A percentile compares a stretch with the other conserved stretches of the same genome.
Conservation (phyloP, 768 basidiomycete species). For the Lactarius indigo region DNA sequence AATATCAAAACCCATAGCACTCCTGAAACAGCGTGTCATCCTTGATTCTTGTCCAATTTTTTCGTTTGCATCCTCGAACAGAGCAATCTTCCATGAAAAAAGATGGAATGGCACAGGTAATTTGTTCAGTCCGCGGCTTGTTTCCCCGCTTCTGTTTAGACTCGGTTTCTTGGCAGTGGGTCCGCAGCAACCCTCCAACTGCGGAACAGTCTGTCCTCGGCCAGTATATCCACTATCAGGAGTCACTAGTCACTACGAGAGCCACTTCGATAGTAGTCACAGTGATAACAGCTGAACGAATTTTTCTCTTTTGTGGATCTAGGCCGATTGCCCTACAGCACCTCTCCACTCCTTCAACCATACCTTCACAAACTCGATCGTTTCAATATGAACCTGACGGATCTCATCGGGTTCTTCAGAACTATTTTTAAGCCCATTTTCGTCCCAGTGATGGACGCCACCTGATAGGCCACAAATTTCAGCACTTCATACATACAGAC, state of each 20-base stretch:
- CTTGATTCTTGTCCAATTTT: no score
- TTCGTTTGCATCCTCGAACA: conserved; percentile 93
- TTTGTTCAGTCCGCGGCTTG: conserved; percentile 14
- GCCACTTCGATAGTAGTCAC: background rate
- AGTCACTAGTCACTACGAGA: background rate
- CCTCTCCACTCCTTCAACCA: conserved; percentile 56
- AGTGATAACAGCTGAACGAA: background rate
- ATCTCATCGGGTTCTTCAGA: conserved; percentile 73
- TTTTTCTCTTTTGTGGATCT: background rate
- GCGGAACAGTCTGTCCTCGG: background rate
- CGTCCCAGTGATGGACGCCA: conserved; percentile 71
- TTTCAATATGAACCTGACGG: conserved; percentile 73
- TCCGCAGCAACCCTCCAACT: background rate
- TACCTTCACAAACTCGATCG: conserved; percentile 69
- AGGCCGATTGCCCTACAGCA: background rate
- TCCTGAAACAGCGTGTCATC: conserved; percentile 99
- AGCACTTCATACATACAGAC: background rate
- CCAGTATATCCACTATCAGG: background rate
- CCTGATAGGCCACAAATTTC: conserved; percentile 34
- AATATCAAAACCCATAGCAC: conserved; percentile 53
- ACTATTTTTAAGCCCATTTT: conserved; percentile 67
- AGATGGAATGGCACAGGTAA: no score
- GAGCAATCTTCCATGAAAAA: conserved; percentile 27
- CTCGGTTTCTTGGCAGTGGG: background rate
- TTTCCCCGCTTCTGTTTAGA: background rate